Base-by-base conservation (phyloP, 257 asterid genomes). In the Nicotiana undulata region DNA sequence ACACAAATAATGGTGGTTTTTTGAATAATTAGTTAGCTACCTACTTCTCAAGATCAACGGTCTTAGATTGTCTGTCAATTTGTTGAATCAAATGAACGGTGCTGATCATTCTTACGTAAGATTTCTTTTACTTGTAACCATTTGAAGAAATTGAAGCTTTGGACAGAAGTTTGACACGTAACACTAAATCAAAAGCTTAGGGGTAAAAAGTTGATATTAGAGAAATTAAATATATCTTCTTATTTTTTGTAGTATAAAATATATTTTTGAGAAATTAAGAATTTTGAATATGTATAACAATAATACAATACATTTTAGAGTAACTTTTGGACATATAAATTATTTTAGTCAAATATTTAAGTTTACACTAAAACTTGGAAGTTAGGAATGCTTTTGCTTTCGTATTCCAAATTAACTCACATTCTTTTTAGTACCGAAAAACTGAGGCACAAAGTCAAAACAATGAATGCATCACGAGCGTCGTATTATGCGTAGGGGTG, bases 91-190 rank as follows among this genome's bases (percentile, higher is more conserved):
- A 72, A 49, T 15, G 5, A 1, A 72, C 0, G 61, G 79, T 24
- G 9, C 15, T 49, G 79, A 74, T 74, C 2, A 15, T 49, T 46
- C 44, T 24, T 74, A 24, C 78, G 4, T 49, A 49, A 22, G 22
- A 70, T 70, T 24, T 24, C 9, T 24, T 44, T 49, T 8, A 72
- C 16, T 15, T 24, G 5, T 46, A 8, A 4, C 44, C 12, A 40
- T 40, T 0, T 40, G 49, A 8, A 40, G 49, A 40, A 40, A 37
- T 37, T 40, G 49, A 40, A 1, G 49, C 49, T 40, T 40, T 51
- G 79, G 61, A 74, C 61, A 49, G 9, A 59, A 74, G 9, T 49
- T 74, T 74, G 61, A 74, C 79, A 74, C 61, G 79, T 49, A 74
- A 49, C 40, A 24, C 37, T 13, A 6, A n/a, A 20, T 37, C 18